Evolutionary conservation across 495 filamentous ascomycete genomes (phyloP), one percentile per base, ranked within the genome.

Genomic region (Glonium stellatum): DNA sequence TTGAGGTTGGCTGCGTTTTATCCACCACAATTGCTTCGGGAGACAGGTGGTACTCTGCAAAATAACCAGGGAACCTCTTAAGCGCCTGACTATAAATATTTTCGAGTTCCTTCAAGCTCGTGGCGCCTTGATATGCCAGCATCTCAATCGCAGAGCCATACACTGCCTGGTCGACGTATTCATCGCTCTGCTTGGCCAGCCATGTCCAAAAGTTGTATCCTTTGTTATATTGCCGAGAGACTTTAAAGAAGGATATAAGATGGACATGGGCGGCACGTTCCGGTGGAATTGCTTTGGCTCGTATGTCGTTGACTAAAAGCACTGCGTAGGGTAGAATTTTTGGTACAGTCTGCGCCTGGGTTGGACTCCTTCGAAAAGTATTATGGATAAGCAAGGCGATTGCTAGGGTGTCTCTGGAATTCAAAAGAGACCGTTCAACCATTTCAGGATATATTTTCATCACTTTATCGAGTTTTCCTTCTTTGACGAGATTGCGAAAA

Each of bases 111-210:
- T 55, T 31, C 0, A 78, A 66, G 42, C 46, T 11, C 27, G 66
- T 44, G 15, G 51, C 60, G 0, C 76, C 78, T 54, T 71, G 62
- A 18, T 70, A 73, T 10, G 77, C 75, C 39, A 80, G 62, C 37
- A 73, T 61, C 58, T 80, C 78, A 22, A 80, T 78, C 1, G 74
- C 75, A 10, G 72, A 73, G 0, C 78, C 78, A 54, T 79, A 80
- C 10, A 77, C 75, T 4, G 70, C 61, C 4, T 62, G 58, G 55
- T 75, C 65, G 11, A 72, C 61, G 37, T 69, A 69, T 8, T 61
- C 51, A 15, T 75, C 74, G 31, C 71, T 66, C 59, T 74, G 72
- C 1, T 41, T 9, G 36, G 58, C 34, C 13, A 80, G 66, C 75
- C 76, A 79, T 9, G 64, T 51, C 78, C 78, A 80, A 59, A 80